Conservation (phyloP, 495 filamentous ascomycete genomes). For the Lasiosphaeriaceae sp. region DNA sequence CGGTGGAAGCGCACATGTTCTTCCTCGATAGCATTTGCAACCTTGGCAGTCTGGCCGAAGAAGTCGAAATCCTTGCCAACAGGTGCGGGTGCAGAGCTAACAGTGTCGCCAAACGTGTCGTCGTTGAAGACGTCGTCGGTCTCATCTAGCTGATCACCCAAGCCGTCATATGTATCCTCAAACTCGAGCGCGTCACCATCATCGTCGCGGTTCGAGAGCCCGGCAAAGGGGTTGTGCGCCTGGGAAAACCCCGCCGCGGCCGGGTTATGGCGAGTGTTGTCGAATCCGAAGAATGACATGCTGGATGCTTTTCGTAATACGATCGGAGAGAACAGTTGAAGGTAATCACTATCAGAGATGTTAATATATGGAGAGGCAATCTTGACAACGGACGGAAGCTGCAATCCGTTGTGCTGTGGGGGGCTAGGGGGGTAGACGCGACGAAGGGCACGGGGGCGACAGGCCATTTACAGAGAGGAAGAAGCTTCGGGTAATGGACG, state of each 20-base stretch:
- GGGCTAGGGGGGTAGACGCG: too few relatives aligned
- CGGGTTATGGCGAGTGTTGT: conserved; percentile 58
- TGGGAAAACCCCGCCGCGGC: conserved; percentile 72
- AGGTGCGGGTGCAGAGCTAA: conserved; percentile 25
- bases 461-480: too few relatives aligned
- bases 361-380: too few relatives aligned
- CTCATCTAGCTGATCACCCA: conserved; percentile 88
- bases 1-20: conserved; percentile 80
- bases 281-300: conserved; percentile 78
- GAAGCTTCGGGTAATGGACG: too few relatives aligned
- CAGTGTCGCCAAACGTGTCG: conserved; percentile 80
- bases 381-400: too few relatives aligned
- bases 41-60: conserved; percentile 83
- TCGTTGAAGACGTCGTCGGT: conserved; percentile 95
- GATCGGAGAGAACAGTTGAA: neutral
- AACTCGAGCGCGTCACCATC: conserved; percentile 86
- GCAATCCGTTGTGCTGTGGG: too few relatives aligned
- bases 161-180: conserved; percentile 96
- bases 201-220: conserved; percentile 64
- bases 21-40: conserved; percentile 78
- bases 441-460: too few relatives aligned
- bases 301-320: neutral
- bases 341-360: conserved; percentile 12
- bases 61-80: conserved; percentile 97
- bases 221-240: conserved; percentile 83